A percentile compares a stretch with the other conserved stretches of the same genome.
These are phyloP conservation scores for Ascochyta koolunga DNA, from an alignment of 2,329 filamentous ascomycete genomes.

Conservation along the genomic window DNA sequence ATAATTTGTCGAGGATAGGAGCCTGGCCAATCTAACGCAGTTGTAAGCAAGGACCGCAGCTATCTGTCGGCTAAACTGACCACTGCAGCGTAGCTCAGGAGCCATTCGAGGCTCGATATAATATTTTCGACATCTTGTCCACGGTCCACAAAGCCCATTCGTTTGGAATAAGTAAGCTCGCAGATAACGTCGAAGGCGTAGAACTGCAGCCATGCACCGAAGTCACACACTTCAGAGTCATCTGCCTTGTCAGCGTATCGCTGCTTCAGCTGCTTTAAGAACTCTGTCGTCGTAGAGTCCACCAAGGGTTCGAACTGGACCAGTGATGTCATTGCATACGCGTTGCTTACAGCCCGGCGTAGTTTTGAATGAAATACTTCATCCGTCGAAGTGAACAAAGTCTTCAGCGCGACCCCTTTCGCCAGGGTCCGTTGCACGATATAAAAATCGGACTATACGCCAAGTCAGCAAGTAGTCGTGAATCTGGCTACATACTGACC, in stretches of 20 bases:
- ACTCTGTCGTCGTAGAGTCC: slow-evolving; percentile 28
- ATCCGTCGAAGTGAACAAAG: slow-evolving; percentile 49
- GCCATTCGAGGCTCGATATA: slow-evolving; percentile 15
- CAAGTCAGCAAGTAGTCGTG: not conserved
- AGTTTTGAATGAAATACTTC: slow-evolving; percentile 47
- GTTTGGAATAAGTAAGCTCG: slow-evolving; percentile 24
- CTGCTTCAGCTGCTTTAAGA: slow-evolving; percentile 21
- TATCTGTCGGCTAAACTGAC: slow-evolving; percentile 1
- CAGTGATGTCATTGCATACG: slow-evolving; percentile 51
- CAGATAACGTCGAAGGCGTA: slow-evolving; percentile 52
- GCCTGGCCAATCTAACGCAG: slow-evolving; percentile 15
- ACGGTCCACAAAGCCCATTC: slow-evolving; percentile 24
- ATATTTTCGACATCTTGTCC: slow-evolving; percentile 23
- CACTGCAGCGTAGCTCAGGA: slow-evolving; percentile 15
- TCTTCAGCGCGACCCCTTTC: slow-evolving; percentile 22
- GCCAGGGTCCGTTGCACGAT: slow-evolving; percentile 31
- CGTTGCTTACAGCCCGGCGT: slow-evolving; percentile 46
- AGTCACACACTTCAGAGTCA: slow-evolving; percentile 17
- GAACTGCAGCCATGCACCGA: slow-evolving; percentile 41
- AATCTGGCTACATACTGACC: slow-evolving; percentile 17
- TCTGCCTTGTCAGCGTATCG: slow-evolving; percentile 9
- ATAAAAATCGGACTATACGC: slow-evolving; percentile 33
- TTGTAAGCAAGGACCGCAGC: not conserved
- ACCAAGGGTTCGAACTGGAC: slow-evolving; percentile 28
- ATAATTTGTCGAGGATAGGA: slow-evolving; percentile 14